Evolutionary conservation across 352 stramenopile genomes (phyloP), one percentile per base, ranked within the genome.

Genomic region (Globisporangium alternatum): DNA sequence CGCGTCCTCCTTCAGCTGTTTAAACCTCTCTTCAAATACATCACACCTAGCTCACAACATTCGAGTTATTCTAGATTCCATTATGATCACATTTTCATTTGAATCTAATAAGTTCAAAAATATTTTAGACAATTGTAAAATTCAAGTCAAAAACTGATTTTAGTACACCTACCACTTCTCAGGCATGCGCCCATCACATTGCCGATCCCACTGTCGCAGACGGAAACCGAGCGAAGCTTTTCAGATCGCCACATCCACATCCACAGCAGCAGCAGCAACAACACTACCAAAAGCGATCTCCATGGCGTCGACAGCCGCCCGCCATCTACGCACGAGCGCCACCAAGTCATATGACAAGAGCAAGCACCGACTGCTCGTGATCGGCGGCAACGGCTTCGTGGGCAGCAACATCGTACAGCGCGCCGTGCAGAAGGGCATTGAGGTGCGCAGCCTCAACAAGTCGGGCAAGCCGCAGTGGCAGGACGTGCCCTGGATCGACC

Each of bases 341-440:
- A 70, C 77, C 39, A 80, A 77, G 68, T 66, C 77, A 2, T 88
- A 86, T 65, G 76, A 86, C 62, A 83, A 81, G 65, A 80, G 76
- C 63, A 85, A 93, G 76, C 86, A 93, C 68, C 64, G 63, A 10
- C 69, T 97, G 57, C 81, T 97, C 25, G 79, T 97, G 53, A 72
- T 97, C n/a, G 89, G 89, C 41, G 90, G 90, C 57, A 96, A 88
- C 52, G 89, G 89, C 63, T 97, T 95, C 71, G 89, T 97, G 37
- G 90, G 90, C 61, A 93, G 89, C 72, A 97, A 97, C 74, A 88
- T 97, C 57, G 72, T 96, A 21, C 83, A 96, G 66, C 86, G 85
- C 21, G 89, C 89, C 13, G 80, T 96, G 35, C 79, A 95, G 70
- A 96, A 95, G 44, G 83, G 80, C 56, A 94, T 96, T 56, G 75